Conservation (phyloP, 1,139 yeast species). For the Protomyces macrosporus region DNA sequence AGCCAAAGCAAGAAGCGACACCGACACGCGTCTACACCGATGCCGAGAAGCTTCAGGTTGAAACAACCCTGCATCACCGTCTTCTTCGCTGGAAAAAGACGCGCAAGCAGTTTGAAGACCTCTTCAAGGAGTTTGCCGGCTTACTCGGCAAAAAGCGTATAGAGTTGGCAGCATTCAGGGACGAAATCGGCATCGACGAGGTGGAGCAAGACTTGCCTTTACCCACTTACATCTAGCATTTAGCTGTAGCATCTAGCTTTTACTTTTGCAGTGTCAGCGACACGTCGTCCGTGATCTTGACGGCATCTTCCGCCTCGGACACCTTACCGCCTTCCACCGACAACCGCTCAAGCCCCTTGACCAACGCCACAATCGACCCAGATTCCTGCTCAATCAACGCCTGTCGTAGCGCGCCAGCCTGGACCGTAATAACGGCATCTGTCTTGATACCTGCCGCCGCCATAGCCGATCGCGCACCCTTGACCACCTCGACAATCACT, state of each 20-base stretch:
- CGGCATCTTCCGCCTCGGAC: not conserved
- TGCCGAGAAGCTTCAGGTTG: constrained; percentile 5
- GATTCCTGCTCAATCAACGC: constrained; percentile 62
- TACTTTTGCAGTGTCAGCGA: not conserved
- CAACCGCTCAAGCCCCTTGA: constrained; percentile 47
- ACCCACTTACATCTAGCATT: not conserved
- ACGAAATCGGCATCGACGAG: constrained; percentile 21
- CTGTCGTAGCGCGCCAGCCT: constrained; percentile 48
- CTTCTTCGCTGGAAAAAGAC: not conserved
- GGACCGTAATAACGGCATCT: constrained; percentile 80
- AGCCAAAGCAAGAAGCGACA: not conserved
- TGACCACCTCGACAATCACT: constrained; percentile 76
- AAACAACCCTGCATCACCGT: not conserved
- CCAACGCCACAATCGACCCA: constrained; percentile 78
- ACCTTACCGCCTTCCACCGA: not conserved
- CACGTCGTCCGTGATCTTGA: not conserved
- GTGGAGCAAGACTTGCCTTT: constrained; percentile 11
- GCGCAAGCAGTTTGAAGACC: constrained; percentile 4
- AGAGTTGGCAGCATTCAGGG: constrained; percentile 10
- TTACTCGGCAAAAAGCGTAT: constrained; percentile 5
- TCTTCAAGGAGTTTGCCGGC: constrained; percentile 6
- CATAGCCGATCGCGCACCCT: constrained; percentile 85
- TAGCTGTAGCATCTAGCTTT: not conserved
- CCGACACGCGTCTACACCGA: not conserved
- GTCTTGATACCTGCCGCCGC: constrained; percentile 84